These are phyloP conservation scores for Pestalotiopsis sp. DNA, from an alignment of 2,329 filamentous ascomycete species.

Conservation along the genomic window DNA sequence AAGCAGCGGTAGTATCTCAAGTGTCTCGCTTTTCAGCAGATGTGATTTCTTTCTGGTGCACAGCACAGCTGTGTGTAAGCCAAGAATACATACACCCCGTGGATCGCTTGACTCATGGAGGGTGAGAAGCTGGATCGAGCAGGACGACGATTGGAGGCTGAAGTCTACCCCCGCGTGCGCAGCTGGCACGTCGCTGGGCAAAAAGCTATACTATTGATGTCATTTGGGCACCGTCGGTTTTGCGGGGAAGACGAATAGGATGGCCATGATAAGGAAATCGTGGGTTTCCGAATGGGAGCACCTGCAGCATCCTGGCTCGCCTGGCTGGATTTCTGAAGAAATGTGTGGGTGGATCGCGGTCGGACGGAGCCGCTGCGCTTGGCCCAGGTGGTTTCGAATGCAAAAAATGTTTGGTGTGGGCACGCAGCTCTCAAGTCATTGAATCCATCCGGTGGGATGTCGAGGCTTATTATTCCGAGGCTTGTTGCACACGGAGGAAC, in stretches of 20 bases:
- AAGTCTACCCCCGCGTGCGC: background rate
- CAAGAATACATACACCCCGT: background rate
- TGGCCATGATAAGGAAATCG: slow-evolving; percentile 4
- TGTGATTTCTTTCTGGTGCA: background rate
- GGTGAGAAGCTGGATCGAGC: background rate
- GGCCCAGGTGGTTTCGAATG: background rate
- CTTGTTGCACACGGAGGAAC: background rate
- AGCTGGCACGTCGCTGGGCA: background rate
- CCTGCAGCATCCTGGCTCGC: background rate
- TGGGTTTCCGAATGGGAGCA: background rate
- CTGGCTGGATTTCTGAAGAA: background rate
- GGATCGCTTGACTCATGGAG: background rate
- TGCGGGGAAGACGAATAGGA: slow-evolving; percentile 11
- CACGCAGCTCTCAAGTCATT: too few species aligned
- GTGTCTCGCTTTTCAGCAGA: background rate
- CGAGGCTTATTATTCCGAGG: background rate
- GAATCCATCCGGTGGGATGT: background rate
- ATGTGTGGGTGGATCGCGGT: slow-evolving; percentile 1
- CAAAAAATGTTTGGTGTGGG: too few species aligned
- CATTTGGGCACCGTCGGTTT: slow-evolving; percentile 8
- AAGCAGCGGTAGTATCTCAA: background rate
- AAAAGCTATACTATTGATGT: slow-evolving; percentile 5
- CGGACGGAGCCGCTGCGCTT: slow-evolving; percentile 3
- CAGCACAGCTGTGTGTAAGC: background rate
- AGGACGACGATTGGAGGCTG: background rate